A percentile compares a stretch with the other conserved stretches of the same genome.
These are phyloP conservation scores for Histomonas meleagridis DNA, from an alignment of 208 protist species.

Conservation along the genomic window DNA sequence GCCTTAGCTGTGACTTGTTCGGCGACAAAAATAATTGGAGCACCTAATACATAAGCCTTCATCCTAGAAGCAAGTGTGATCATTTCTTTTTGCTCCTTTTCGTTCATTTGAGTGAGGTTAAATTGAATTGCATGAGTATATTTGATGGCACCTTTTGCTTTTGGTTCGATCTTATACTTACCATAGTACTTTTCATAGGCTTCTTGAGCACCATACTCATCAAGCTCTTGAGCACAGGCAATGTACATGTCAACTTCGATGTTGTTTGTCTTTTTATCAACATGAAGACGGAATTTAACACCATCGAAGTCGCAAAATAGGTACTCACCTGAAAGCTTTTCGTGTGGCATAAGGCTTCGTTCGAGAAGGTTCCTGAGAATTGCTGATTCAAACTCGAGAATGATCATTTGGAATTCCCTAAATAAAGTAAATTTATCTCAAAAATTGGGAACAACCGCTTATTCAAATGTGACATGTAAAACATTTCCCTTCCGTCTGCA, in stretches of 20 bases:
- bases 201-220: background rate
- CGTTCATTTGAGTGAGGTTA: background rate
- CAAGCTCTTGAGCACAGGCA: background rate
- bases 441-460: too few species aligned
- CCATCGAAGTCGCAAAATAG: slow-evolving; percentile 3
- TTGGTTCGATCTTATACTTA: background rate
- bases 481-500: too few species aligned
- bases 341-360: slow-evolving; percentile 18
- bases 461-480: too few species aligned
- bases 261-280: background rate
- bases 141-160: too few species aligned
- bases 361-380: slow-evolving; percentile 3
- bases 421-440: too few species aligned
- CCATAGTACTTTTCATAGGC: background rate
- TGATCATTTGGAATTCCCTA: too few species aligned
- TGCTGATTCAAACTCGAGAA: slow-evolving; percentile 6
- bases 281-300: background rate
- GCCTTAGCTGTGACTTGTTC: background rate
- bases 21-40: background rate
- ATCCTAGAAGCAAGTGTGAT: background rate
- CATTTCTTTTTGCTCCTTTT: background rate
- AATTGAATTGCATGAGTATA: background rate
- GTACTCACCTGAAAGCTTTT: background rate
- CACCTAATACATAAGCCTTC: background rate
- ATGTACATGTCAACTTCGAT: background rate